These are phyloP conservation scores for Candida lessepsii DNA, from an alignment of 805 yeast genomes.

Conservation along the genomic window DNA sequence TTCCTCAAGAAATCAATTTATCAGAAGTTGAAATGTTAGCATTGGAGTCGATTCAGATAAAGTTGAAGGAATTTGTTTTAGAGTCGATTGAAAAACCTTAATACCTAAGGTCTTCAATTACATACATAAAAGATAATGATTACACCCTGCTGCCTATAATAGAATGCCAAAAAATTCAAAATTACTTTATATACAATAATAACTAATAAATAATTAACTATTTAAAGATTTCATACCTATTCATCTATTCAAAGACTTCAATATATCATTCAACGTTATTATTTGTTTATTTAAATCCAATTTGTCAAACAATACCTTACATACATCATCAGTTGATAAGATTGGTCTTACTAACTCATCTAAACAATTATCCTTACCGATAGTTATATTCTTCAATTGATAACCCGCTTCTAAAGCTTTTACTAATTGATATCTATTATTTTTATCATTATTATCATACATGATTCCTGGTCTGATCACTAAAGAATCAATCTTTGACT, in stretches of 20 bases:
- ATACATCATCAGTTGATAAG: constrained; percentile 67
- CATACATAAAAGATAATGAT: too few species aligned
- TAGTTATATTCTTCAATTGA: constrained; percentile 41
- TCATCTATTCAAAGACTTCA: constrained; percentile 4
- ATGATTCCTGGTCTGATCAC: constrained; percentile 80
- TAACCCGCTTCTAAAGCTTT: constrained; percentile 42
- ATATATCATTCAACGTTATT: constrained; percentile 40
- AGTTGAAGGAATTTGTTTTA: constrained; percentile 11
- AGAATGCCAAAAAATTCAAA: too few species aligned
- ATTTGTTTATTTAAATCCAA: constrained; percentile 57
- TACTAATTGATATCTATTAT: constrained; percentile 14
- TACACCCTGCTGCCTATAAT: too few species aligned
- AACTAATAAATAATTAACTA: too few species aligned
- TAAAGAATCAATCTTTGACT: constrained; percentile 54
- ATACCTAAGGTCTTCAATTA: too few species aligned
- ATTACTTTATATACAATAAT: too few species aligned
- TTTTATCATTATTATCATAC: constrained; percentile 51
- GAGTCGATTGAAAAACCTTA: too few species aligned
- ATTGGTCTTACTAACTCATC: constrained; percentile 59
- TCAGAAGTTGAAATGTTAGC: constrained; percentile 27
- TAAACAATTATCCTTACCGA: constrained; percentile 35
- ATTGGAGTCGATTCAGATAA: constrained; percentile 23
- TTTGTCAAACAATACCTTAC: constrained; percentile 54
- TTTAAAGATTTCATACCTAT: too few species aligned
- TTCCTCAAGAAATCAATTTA: constrained; percentile 24